These are phyloP conservation scores for Rasamsonia emersonii DNA, from an alignment of 2,329 filamentous ascomycete genomes.

Conservation along the genomic window DNA sequence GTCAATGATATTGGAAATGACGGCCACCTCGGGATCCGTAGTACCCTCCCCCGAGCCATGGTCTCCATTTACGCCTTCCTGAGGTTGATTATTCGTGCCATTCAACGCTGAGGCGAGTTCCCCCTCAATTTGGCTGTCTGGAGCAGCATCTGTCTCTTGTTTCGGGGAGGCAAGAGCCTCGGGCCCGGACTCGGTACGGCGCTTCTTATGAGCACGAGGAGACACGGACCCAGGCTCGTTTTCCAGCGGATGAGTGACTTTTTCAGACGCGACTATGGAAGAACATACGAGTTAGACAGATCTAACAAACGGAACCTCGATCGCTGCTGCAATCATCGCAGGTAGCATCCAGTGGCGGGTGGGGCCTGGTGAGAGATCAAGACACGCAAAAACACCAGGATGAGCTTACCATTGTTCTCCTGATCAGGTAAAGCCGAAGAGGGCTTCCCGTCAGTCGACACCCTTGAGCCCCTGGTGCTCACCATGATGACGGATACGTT, in stretches of 20 bases:
- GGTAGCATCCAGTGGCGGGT: no score
- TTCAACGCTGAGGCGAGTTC: constrained; percentile 28
- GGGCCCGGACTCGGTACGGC: constrained; percentile 25
- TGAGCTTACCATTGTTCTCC: constrained; percentile 27
- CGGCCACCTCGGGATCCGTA: constrained; percentile 26
- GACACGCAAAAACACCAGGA: constrained; percentile 1
- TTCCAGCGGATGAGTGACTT: constrained; percentile 23
- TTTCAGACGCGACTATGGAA: constrained; percentile 20
- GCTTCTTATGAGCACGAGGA: constrained; percentile 31
- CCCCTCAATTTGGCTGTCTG: constrained; percentile 27
- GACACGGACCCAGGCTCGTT: constrained; percentile 22
- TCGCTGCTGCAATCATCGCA: no score
- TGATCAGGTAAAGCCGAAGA: constrained; percentile 21
- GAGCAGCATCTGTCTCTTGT: constrained; percentile 15
- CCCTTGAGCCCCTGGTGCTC: constrained; percentile 19
- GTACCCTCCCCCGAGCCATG: not conserved
- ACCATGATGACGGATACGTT: constrained; percentile 24
- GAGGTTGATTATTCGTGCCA: constrained; percentile 11
- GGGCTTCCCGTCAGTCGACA: constrained; percentile 21
- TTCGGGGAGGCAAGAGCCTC: constrained; percentile 16
- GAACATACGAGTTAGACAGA: no score
- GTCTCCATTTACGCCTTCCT: constrained; percentile 7
- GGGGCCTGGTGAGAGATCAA: constrained; percentile 1
- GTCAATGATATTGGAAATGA: constrained; percentile 37
- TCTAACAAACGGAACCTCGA: no score